These are phyloP conservation scores for Arachnopeziza araneosa DNA, from an alignment of 2,329 filamentous ascomycete species.

Conservation along the genomic window DNA sequence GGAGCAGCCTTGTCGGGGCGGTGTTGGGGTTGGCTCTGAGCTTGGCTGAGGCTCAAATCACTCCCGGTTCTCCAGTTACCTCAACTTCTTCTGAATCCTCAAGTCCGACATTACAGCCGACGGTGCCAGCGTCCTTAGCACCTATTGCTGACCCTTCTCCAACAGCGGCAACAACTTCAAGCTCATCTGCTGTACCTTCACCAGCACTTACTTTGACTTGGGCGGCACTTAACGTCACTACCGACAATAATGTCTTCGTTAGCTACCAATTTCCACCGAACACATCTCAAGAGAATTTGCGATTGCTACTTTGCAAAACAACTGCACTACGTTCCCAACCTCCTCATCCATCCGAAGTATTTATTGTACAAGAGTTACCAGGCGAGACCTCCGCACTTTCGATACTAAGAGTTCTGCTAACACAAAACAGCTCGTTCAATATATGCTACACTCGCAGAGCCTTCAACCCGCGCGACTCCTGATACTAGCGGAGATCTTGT, in stretches of 20 bases:
- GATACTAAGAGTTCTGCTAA: not conserved
- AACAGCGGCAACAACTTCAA: too few relatives aligned
- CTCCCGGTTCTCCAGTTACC: too few relatives aligned
- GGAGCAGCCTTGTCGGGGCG: not conserved
- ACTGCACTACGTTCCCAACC: not conserved
- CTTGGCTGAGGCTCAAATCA: not conserved
- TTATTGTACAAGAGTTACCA: not conserved
- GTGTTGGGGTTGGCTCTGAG: not conserved
- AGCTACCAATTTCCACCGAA: not conserved
- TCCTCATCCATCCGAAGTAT: not conserved
- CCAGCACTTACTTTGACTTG: too few relatives aligned
- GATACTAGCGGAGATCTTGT: too few relatives aligned
- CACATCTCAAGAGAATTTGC: not conserved
- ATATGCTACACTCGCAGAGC: too few relatives aligned
- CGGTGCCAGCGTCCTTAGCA: too few relatives aligned
- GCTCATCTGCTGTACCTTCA: too few relatives aligned
- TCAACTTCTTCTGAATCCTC: too few relatives aligned
- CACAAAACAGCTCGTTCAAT: not conserved
- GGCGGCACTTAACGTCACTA: not conserved
- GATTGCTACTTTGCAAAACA: not conserved
- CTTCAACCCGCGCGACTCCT: too few relatives aligned
- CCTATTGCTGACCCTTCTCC: too few relatives aligned
- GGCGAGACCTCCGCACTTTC: not conserved
- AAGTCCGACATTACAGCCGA: too few relatives aligned
- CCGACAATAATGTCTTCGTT: not conserved